Conservation (phyloP, 1,284 basidiomycete species). For the Moesziomyces sp. region DNA sequence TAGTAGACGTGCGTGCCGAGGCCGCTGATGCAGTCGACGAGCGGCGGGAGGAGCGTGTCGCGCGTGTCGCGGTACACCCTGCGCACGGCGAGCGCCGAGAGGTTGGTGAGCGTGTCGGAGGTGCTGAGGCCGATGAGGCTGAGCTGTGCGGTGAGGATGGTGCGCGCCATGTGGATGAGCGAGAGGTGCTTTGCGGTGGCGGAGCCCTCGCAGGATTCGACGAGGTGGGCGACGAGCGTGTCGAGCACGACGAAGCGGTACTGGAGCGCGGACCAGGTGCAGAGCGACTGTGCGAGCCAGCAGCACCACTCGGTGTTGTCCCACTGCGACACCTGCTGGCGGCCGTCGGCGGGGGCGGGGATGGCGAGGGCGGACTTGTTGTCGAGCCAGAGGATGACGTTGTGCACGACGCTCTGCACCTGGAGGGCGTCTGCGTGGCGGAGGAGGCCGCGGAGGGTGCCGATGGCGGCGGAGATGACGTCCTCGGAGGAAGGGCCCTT, state of each 20-base stretch:
- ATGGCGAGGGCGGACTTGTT: conserved; percentile 33
- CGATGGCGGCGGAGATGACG: conserved; percentile 79
- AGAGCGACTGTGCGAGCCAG: conserved; percentile 81
- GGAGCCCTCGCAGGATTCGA: conserved; percentile 76
- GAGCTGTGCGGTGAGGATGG: conserved; percentile 81
- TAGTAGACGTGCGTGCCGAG: conserved; percentile 92
- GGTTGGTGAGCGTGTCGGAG: conserved; percentile 78
- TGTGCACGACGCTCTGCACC: conserved; percentile 76
- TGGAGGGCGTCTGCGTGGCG: conserved; percentile 82
- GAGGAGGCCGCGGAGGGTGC: conserved; percentile 79
- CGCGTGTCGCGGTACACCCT: conserved; percentile 71
- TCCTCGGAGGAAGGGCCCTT: conserved; percentile 81
- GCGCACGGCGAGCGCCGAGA: conserved; percentile 77
- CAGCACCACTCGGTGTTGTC: conserved; percentile 78
- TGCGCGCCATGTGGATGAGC: conserved; percentile 81
- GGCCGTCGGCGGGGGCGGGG: conserved; percentile 24
- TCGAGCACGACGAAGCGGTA: conserved; percentile 91
- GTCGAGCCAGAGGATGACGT: conserved; percentile 71
- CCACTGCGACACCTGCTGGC: conserved; percentile 73
- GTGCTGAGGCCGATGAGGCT: conserved; percentile 90
- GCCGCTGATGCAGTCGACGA: conserved; percentile 84
- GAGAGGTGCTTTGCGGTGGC: conserved; percentile 75
- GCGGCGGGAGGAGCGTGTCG: conserved; percentile 77
- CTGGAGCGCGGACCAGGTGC: conserved; percentile 88
- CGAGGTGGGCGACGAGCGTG: conserved; percentile 82